Evolutionary conservation across 208 protist genomes (phyloP).

Genomic region (Naegleria fowleri): DNA sequence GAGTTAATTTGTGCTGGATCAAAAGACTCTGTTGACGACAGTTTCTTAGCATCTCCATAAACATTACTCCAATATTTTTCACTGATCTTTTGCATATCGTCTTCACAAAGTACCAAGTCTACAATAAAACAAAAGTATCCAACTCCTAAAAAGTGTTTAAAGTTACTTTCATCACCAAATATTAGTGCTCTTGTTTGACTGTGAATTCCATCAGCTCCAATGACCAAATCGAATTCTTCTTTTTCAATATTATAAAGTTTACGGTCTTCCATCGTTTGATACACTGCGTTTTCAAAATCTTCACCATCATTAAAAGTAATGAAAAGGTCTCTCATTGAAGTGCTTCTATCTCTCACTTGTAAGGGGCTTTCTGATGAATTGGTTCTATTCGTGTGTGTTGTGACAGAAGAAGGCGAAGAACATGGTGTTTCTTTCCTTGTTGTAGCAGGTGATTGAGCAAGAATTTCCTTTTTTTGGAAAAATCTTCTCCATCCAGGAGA

Average conservation of each 20-base stretch:
- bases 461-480: neutral
- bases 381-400: neutral
- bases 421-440: neutral
- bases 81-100: neutral
- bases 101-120: neutral
- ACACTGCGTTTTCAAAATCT: neutral
- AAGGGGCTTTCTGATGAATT: neutral
- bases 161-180: slow-evolving; percentile 1
- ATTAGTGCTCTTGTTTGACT: neutral
- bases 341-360: neutral
- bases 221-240: neutral
- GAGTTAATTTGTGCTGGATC: neutral
- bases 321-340: neutral
- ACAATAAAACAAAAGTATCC: neutral
- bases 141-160: neutral
- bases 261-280: neutral
- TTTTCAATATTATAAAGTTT: neutral
- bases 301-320: neutral
- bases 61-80: neutral
- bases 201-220: slow-evolving; percentile 6
- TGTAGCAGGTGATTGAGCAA: neutral
- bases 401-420: neutral
- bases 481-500: neutral
- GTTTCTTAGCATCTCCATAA: neutral
- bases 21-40: neutral